Evolutionary conservation across 768 basidiomycete species (phyloP), one percentile per base, ranked within the genome.

Genomic region (Suillus alpinus): DNA sequence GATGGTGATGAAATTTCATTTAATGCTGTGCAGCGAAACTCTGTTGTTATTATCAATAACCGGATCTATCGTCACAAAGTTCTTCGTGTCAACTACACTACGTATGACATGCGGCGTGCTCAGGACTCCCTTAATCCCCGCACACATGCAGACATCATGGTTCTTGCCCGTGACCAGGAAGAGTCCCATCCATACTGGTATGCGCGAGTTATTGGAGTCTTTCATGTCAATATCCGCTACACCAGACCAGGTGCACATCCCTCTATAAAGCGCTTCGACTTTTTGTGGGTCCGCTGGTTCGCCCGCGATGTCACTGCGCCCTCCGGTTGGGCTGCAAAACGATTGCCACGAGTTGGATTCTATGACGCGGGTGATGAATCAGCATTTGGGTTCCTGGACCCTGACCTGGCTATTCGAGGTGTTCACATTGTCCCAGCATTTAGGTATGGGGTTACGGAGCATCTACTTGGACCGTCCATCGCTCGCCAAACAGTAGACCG

Each of bases 381-480:
- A 16, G 70, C 76, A 6, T 82, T 81, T 63, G 78, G 80, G 0
- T 82, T 83, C 61, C 36, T 82, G 2, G 74, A 82, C 63, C 81
- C 81, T 0, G 51, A 53, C 2, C 62, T 69, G 2, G 72, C 82
- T 9, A 63, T 82, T 56, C 74, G 76, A 1, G 76, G 65, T 5
- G 67, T 60, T 13, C 80, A 83, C 61, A 58, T 83, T 9, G 70
- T 81, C 14, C 81, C 81, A 2, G 76, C 69, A 0, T 81, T 78
- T 56, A 40, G 50, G 1, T 39, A 60, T n/a, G 72, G 69, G 3
- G 46, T 37, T 41, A 41, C 12, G 66, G 6, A 31, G 58, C 0
- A 63, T 67, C 18, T 66, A 69, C 0, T 67, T 82, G 0, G 32
- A 6, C 64, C 63, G 14, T 41, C 41, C 4, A 40, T 63, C 55